Base-by-base conservation (phyloP, 768 basidiomycete genomes). In the Rhodocollybia butyracea region DNA sequence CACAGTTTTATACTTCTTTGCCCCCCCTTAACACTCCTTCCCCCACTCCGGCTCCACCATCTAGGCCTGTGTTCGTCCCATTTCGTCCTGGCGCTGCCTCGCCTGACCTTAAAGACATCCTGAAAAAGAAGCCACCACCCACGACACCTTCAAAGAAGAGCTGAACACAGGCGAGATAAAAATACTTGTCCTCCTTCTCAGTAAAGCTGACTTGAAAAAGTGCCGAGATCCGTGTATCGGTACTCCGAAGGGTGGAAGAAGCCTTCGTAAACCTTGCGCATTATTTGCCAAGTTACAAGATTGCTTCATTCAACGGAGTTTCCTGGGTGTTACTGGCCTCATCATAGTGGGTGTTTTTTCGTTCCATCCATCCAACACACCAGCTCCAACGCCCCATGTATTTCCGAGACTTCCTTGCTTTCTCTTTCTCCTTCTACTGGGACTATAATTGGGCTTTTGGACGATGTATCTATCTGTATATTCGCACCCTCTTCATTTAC, bases 51-150 rank as follows among this genome's bases (percentile, higher is more conserved):
- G 5, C 38, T 27, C 17, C 29, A 21, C 39, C 34, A 13, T 32
- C 46, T 17, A 43, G 41, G 36, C 48, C 12, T 40, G 48, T 57
- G 17, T 57, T 57, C 29, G 55, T 51, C 17, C 46, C 55, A 30
- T 57, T 48, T 31, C 46, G 46, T 19, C 55, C 34, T 21, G 55
- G 46, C 26, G 55, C 46, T 51, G 27, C 46, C 19, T 57, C 55
- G 26, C 55, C 55, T 50, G 55, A 57, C 48, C 48, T 57, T 7
- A 15, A 57, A 10, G 46, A 57, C 12, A 57, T 57, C 31, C 39
- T 57, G 8, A 50, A 45, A 40, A 57, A 57, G 46, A 57, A 57
- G 29, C 46, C 55, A 7, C 50, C 36, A 32, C 39, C 50, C 39
- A 51, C 50, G 34, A 38, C 13, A 11, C 3, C 50, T 27, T 12